Evolutionary conservation across 345 rosid species (phyloP).

Genomic region (Triadica sebifera): DNA sequence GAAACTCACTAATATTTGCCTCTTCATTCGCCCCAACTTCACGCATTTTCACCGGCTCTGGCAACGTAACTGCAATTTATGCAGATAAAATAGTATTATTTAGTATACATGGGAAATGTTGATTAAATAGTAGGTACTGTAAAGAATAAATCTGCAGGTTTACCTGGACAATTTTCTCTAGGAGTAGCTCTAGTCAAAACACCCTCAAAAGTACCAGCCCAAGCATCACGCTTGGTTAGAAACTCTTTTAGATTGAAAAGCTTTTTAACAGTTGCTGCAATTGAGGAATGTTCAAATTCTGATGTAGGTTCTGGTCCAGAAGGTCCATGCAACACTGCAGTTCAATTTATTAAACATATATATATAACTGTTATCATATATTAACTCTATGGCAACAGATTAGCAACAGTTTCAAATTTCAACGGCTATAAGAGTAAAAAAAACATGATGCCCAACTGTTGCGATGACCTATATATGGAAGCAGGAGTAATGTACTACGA

Average conservation of each 20-base stretch:
- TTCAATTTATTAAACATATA: too few relatives aligned
- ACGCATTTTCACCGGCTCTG: conserved; percentile 46
- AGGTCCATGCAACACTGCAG: conserved; percentile 78
- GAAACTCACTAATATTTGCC: conserved; percentile 59
- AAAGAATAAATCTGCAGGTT: not conserved
- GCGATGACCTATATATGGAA: too few relatives aligned
- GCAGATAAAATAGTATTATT: too few relatives aligned
- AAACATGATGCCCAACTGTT: too few relatives aligned
- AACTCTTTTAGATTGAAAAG: conserved; percentile 71
- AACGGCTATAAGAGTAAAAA: too few relatives aligned
- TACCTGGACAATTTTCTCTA: conserved; percentile 80
- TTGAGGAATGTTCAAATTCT: conserved; percentile 82
- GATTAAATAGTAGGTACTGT: too few relatives aligned
- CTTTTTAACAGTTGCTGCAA: conserved; percentile 74
- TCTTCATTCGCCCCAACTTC: conserved; percentile 41
- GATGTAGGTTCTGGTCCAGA: conserved; percentile 71
- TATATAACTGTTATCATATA: too few relatives aligned
- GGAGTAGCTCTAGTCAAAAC: conserved; percentile 57
- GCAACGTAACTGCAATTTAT: conserved; percentile 47
- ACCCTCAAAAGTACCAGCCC: conserved; percentile 79
- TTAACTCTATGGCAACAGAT: too few relatives aligned
- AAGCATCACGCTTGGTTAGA: conserved; percentile 79
- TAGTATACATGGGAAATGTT: not conserved
- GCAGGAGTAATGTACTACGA: too few relatives aligned
- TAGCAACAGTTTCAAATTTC: too few relatives aligned